Base-by-base conservation (phyloP, 257 asterid species). In the Primulina huaijiensis region DNA sequence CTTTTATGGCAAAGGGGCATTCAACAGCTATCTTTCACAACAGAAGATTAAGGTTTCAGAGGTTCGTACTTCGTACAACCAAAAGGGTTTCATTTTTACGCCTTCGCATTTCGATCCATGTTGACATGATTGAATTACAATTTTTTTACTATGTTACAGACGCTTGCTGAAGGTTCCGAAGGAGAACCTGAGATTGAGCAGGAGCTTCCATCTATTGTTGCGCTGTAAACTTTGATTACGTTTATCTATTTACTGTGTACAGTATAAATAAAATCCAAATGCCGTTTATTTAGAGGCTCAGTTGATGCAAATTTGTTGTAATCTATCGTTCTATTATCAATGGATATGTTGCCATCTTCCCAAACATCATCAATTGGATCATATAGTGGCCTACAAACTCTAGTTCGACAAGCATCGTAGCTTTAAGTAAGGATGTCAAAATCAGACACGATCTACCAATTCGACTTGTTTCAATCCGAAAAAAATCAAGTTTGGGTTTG, bases 161-260 rank as follows among this genome's bases (percentile, higher is more conserved):
- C 67, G 23, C 77, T 72, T 43, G 43, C 74, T 8, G 97, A 89
- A 59, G 82, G 82, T 64, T 72, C 80, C 2, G 96, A 90, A 64
- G 94, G 85, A 67, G 99, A 90, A 76, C 74, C 80, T 8, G 99
- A 88, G 80, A 92, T 34, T 35, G 98, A 90, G 72, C 95, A 83
- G 12, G 99, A 93, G 74, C 94, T 90, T 73, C 97, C 99, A 57
- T 93, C 99, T 29, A 85, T 94, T 34, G 97, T 75, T 75, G 99
- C 99, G 27, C 70, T 94, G 83, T 94, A 76, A 85, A 76, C 69
- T 34, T 69, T 62, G 56, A 46, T 20, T 16, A 14, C 65, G 77
- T 67, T 74, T 61, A 46, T 73, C 69, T 25, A 50, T 14, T 16
- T 46, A 46, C 55, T 70, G 56, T 89, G 92, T 87, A 89, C 91